Conservation (phyloP, 805 yeast genomes). For the Debaryomyces maramus region DNA sequence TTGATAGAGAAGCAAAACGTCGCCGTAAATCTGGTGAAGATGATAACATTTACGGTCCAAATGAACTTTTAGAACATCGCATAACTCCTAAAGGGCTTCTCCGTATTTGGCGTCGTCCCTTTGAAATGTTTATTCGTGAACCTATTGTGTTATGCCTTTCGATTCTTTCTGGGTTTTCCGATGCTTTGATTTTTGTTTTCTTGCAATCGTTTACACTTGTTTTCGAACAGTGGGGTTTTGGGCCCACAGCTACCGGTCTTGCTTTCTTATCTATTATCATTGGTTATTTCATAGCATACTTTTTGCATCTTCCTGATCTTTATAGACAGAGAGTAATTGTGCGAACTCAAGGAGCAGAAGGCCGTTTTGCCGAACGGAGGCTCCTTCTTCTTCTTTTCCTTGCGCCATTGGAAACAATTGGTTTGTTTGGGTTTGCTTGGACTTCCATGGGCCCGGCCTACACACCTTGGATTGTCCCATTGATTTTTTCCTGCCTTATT, state of each 20-base stretch:
- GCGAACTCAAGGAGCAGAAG: conserved; percentile 22
- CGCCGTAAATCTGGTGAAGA: conserved; percentile 34
- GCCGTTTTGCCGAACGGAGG: conserved; percentile 28
- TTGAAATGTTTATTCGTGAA: conserved; percentile 37
- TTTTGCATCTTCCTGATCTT: conserved; percentile 33
- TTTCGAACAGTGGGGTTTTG: conserved; percentile 17
- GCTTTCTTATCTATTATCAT: conserved; percentile 18
- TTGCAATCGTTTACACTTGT: conserved; percentile 20
- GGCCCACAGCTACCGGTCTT: conserved; percentile 15
- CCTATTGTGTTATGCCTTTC: conserved; percentile 25
- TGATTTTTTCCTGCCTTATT: conserved; percentile 35
- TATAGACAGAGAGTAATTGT: conserved; percentile 27
- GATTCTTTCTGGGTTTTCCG: conserved; percentile 21
- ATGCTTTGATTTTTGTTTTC: conserved; percentile 21
- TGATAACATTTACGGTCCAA: conserved; percentile 35
- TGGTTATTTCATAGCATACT: conserved; percentile 18
- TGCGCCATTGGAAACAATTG: conserved; percentile 40
- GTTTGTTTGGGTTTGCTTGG: conserved; percentile 44
- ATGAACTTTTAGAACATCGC: conserved; percentile 21
- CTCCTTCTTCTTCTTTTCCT: conserved; percentile 34
- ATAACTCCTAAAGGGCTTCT: conserved; percentile 24
- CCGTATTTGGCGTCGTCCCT: conserved; percentile 38
- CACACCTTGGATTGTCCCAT: conserved; percentile 43
- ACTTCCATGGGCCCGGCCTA: conserved; percentile 38
- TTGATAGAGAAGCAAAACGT: conserved; percentile 38